These are phyloP conservation scores for Xylaria acuta DNA, from an alignment of 495 filamentous ascomycete species.

Conservation along the genomic window DNA sequence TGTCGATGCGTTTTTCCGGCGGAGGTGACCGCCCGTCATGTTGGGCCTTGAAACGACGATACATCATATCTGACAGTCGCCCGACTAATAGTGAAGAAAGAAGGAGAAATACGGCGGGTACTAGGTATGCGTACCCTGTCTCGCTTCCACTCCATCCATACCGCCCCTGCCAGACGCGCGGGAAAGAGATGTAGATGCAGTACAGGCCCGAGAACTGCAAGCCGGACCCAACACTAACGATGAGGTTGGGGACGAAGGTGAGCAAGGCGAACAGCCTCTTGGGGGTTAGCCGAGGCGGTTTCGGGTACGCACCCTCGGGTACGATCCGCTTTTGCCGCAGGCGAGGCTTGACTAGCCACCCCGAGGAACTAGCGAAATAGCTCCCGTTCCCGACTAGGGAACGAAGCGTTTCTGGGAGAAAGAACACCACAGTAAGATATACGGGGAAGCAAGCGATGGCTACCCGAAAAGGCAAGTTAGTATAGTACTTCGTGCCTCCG, in stretches of 20 bases:
- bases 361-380: conserved; percentile 8
- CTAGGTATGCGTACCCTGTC: conserved; percentile 39
- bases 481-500: neutral
- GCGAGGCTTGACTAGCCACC: conserved; percentile 27
- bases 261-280: conserved; percentile 33
- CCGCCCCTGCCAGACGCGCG: conserved; percentile 31
- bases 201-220: conserved; percentile 40
- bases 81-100: conserved; percentile 39
- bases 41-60: conserved; percentile 20
- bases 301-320: conserved; percentile 30
- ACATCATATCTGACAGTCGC: conserved; percentile 36
- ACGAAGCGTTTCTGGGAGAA: conserved; percentile 43
- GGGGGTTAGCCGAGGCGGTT: conserved; percentile 37
- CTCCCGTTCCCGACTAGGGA: conserved; percentile 40
- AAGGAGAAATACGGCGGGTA: conserved; percentile 37
- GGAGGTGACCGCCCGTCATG: conserved; percentile 18
- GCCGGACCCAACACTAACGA: conserved; percentile 36
- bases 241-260: conserved; percentile 33
- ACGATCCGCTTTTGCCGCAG: conserved; percentile 21
- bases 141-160: conserved; percentile 39
- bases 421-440: conserved; percentile 38
- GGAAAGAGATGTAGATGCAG: conserved; percentile 38
- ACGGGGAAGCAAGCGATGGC: conserved; percentile 34
- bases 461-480: conserved; percentile 10
- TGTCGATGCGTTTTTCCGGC: conserved; percentile 37